A percentile compares a stretch with the other conserved stretches of the same genome.
Evolutionary conservation across 2,329 filamentous ascomycete genomes (phyloP).

Genomic region (Arachnopeziza araneosa): DNA sequence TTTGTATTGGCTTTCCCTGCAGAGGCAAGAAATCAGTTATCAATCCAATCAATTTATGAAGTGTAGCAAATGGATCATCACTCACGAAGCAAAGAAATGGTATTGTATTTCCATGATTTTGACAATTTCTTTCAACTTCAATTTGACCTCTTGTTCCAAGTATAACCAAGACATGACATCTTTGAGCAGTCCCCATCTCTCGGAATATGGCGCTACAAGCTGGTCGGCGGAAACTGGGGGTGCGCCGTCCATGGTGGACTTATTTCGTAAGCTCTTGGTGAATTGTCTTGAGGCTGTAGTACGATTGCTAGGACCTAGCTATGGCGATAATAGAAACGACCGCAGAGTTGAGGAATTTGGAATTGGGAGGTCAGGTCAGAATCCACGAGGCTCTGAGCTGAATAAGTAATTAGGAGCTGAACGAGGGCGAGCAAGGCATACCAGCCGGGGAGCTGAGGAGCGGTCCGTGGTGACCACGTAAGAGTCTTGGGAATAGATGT

Average conservation of each 20-base stretch:
- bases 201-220: slow-evolving; percentile 9
- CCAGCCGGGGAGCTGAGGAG: not conserved
- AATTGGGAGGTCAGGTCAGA: not conserved
- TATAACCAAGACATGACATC: slow-evolving; percentile 9
- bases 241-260: slow-evolving; percentile 7
- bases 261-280: not conserved
- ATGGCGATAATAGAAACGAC: not conserved
- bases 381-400: not conserved
- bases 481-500: not conserved
- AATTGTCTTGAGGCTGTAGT: not conserved
- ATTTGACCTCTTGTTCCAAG: not conserved
- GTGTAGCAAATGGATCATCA: not conserved
- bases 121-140: not conserved
- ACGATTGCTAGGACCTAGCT: not conserved
- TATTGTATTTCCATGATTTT: slow-evolving; percentile 5
- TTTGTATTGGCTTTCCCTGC: slow-evolving; percentile 30
- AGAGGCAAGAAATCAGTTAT: not conserved
- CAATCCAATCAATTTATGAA: not conserved
- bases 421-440: not conserved
- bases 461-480: not conserved
- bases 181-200: slow-evolving; percentile 13
- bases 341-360: not conserved
- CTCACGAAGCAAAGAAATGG: slow-evolving; percentile 3
- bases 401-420: not conserved
- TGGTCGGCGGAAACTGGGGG: slow-evolving; percentile 4